Base-by-base conservation (phyloP, 768 basidiomycete genomes). In the Lepiota venenata region DNA sequence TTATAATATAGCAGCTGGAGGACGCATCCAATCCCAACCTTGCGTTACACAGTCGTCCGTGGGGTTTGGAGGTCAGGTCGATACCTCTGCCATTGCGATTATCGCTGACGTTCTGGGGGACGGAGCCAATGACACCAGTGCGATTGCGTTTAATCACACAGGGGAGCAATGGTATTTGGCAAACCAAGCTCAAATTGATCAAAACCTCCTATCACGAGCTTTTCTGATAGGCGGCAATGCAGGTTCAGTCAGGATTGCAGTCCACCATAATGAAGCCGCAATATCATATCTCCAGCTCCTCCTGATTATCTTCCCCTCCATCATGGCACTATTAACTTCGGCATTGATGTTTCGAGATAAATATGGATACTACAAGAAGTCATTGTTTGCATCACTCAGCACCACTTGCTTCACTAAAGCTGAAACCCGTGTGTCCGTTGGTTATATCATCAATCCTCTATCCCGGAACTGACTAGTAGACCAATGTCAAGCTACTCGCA, bases 191-290 rank as follows among this genome's bases (percentile, higher is more conserved):
- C 40, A 42, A 20, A 60, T 62, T 14, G 59, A 64, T 20, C 42
- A 56, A 10, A 49, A 59, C 5, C 59, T 64, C 18, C 43, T 55
- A 11, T 60, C 63, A 37, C 56, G 61, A 4, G 56, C 51, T 2
- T 43, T 64, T n/a, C 57, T 62, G 37, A 47, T 62, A 8, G 59
- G 61, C 3, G 63, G 63, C 11, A 52, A 57, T 15, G 42, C 29
- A 4, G 21, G 41, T 7, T 38, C 32, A 20, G 60, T 62, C 3
- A 5, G 45, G 21, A 51, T 63, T 2, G 46, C 53, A 7, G 56
- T 60, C 16, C 32, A 51, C 35, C 46, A 53, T 18, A 54, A 49
- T 40, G 59, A 47, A 11, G 48, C 61, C n/a, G 63, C 32, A 9
- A 32, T 32, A 32, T 32, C 32, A 11, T 32, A 11, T 32, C 32